Evolutionary conservation across 2,329 filamentous ascomycete genomes (phyloP).

Genomic region (Trichoderma arundinaceum): DNA sequence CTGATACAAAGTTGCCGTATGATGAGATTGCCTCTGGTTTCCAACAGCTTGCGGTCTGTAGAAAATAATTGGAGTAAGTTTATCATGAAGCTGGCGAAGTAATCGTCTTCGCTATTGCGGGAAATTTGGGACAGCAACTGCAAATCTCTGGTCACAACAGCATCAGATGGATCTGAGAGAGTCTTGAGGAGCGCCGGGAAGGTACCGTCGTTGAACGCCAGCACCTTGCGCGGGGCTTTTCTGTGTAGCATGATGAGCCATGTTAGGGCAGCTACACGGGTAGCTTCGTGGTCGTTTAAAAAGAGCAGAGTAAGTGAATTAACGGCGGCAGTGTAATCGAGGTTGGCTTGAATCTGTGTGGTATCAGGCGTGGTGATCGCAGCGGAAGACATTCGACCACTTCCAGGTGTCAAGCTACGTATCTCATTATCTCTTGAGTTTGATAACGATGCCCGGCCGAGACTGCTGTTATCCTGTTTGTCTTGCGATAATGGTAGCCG

Average conservation of each 20-base stretch:
- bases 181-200: slow-evolving; percentile 97
- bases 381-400: slow-evolving; percentile 52
- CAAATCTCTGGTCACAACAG: slow-evolving; percentile 92
- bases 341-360: slow-evolving; percentile 64
- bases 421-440: slow-evolving; percentile 61
- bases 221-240: slow-evolving; percentile 89
- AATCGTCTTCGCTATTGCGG: slow-evolving; percentile 93
- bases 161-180: slow-evolving; percentile 90
- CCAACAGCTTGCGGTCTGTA: slow-evolving; percentile 87
- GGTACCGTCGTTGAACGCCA: slow-evolving; percentile 95
- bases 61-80: slow-evolving; percentile 94
- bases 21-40: slow-evolving; percentile 93
- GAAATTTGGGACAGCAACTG: slow-evolving; percentile 96
- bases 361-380: slow-evolving; percentile 50
- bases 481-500: slow-evolving; percentile 53
- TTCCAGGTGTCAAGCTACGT: slow-evolving; percentile 58
- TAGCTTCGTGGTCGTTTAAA: slow-evolving; percentile 95
- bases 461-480: slow-evolving; percentile 53
- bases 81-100: slow-evolving; percentile 98
- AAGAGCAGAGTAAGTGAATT: slow-evolving; percentile 92
- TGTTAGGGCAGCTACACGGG: slow-evolving; percentile 87
- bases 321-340: slow-evolving; percentile 96
- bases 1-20: slow-evolving; percentile 94
- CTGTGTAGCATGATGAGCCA: slow-evolving; percentile 98
- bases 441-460: slow-evolving; percentile 58